Conservation (phyloP, 2,329 filamentous ascomycete genomes). For the Zymoseptoria tritici region DNA sequence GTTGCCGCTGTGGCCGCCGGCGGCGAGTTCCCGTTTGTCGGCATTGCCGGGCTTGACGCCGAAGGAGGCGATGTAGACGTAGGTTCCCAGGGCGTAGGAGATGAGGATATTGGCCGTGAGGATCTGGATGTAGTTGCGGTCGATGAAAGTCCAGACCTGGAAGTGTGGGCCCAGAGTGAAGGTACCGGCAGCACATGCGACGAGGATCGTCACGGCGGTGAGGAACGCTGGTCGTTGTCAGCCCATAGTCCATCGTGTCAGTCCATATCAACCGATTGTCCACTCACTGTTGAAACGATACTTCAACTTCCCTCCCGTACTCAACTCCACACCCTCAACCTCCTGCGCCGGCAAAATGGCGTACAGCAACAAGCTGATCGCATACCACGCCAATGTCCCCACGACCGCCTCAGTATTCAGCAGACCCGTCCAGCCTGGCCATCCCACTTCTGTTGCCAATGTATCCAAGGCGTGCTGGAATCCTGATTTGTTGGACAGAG, state of each 20-base stretch:
- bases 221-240: constrained; percentile 53
- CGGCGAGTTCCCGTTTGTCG: constrained; percentile 68
- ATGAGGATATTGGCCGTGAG: constrained; percentile 77
- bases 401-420: constrained; percentile 60
- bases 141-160: constrained; percentile 84
- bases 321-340: constrained; percentile 61
- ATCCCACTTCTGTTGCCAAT: constrained; percentile 74
- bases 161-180: constrained; percentile 71
- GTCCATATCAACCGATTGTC: not conserved
- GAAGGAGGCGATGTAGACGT: constrained; percentile 77
- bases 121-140: constrained; percentile 82
- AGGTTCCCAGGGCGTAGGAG: constrained; percentile 63
- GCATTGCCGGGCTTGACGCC: constrained; percentile 67
- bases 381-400: constrained; percentile 71
- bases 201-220: constrained; percentile 66
- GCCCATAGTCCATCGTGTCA: not conserved
- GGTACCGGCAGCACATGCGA: constrained; percentile 67
- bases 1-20: constrained; percentile 75
- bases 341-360: constrained; percentile 67
- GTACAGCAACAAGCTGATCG: constrained; percentile 67
- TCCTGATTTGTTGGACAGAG: constrained; percentile 23
- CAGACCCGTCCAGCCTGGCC: constrained; percentile 69
- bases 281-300: constrained; percentile 61
- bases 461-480: constrained; percentile 50
- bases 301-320: constrained; percentile 64